Percentiles rank a stretch among this genome's conserved stretches.
phyloP scores from a whole-genome alignment of 2,329 filamentous ascomycete species.

The Alternaria sp. region DNA sequence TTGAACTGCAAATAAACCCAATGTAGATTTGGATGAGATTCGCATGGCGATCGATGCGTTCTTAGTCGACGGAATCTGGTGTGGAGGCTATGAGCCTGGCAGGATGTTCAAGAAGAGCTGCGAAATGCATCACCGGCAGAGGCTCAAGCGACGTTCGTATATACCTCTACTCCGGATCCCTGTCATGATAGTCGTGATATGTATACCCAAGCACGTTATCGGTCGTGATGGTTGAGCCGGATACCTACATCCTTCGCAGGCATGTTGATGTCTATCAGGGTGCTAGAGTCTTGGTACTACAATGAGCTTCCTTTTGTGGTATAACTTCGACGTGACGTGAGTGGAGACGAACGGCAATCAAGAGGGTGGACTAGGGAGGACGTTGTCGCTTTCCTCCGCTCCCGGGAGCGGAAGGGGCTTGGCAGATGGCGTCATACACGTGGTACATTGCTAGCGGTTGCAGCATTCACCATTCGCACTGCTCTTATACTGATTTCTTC shows the following conservation, averaged over 20 bases:
- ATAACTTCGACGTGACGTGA: conserved; percentile 3
- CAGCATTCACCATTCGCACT: background rate
- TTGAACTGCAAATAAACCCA: background rate
- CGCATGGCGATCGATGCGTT: background rate
- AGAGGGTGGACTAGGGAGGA: background rate
- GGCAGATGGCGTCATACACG: background rate
- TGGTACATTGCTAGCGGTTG: background rate
- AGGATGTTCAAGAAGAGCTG: background rate
- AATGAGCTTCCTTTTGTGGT: conserved; percentile 7
- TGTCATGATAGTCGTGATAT: conserved; percentile 2
- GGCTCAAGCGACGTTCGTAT: background rate
- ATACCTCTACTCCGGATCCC: background rate
- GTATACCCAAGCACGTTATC: conserved; percentile 8
- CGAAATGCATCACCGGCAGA: background rate
- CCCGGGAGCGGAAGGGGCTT: background rate
- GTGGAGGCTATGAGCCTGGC: background rate
- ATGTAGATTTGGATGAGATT: background rate
- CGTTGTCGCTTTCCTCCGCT: background rate
- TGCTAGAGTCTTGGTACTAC: background rate
- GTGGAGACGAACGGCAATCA: background rate
- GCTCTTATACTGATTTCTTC: background rate
- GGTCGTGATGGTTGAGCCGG: background rate
- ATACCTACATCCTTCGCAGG: background rate
- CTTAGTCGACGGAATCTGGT: accelerated
- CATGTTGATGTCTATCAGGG: background rate